Percentiles rank a stretch among this genome's conserved stretches.
These are phyloP conservation scores for Cyclotella choctawhatcheeana DNA, from an alignment of 108 stramenopile genomes.

Conservation along the genomic window DNA sequence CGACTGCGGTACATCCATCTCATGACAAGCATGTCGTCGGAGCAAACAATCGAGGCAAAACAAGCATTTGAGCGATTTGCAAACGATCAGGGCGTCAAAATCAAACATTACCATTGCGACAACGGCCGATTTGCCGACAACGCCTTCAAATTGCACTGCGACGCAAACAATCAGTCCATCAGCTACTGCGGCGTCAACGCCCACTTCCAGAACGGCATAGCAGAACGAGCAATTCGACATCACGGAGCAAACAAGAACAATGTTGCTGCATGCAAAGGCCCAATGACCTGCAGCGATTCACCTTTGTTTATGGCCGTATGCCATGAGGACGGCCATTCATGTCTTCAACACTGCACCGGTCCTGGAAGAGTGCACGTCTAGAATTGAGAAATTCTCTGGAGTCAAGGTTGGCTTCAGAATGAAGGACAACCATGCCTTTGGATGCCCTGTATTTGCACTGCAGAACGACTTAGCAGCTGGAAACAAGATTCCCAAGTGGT, in stretches of 20 bases:
- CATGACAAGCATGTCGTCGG: slow-evolving; percentile 2
- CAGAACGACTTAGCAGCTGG: neutral
- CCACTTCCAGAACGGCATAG: slow-evolving; percentile 5
- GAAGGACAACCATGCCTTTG: slow-evolving; percentile 3
- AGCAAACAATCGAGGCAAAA: neutral
- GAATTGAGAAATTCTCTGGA: neutral
- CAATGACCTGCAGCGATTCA: neutral
- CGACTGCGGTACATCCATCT: slow-evolving; percentile 3
- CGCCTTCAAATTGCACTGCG: neutral
- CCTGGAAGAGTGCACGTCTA: neutral
- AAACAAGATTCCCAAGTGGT: slow-evolving; percentile 10
- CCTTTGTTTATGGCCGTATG: slow-evolving; percentile 40
- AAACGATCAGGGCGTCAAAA: neutral
- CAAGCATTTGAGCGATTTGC: slow-evolving; percentile 9
- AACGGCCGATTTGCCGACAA: slow-evolving; percentile 1
- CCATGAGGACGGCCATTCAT: slow-evolving; percentile 14
- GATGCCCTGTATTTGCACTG: neutral
- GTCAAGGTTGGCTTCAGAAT: neutral
- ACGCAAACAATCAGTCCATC: slow-evolving; percentile 17
- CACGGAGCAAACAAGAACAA: neutral
- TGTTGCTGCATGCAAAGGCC: slow-evolving; percentile 11
- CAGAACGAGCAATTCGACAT: slow-evolving; percentile 1
- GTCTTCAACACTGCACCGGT: neutral
- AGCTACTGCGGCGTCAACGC: neutral
- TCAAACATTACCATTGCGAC: neutral